Conservation (phyloP, 2,329 filamentous ascomycete species). For the Penicillium sp. region DNA sequence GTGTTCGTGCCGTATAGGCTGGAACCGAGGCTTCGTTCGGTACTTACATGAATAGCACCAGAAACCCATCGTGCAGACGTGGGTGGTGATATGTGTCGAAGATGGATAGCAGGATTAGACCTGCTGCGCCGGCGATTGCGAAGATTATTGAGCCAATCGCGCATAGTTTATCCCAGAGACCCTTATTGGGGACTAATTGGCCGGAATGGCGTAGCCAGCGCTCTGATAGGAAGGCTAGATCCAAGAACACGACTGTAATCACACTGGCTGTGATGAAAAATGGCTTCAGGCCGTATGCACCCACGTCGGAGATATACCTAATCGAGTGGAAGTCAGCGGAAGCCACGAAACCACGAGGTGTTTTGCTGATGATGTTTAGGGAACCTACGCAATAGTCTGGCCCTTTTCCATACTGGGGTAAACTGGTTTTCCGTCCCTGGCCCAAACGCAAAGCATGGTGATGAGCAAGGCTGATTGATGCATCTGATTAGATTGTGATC, state of each 20-base stretch:
- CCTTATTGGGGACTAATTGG: constrained; percentile 75
- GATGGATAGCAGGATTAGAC: constrained; percentile 81
- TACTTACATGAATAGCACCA: constrained; percentile 75
- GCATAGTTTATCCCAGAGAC: constrained; percentile 47
- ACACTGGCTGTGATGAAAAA: constrained; percentile 66
- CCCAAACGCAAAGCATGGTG: constrained; percentile 65
- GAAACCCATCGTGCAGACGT: constrained; percentile 73
- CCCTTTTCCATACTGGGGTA: constrained; percentile 58
- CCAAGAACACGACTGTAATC: constrained; percentile 77
- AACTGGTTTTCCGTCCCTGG: constrained; percentile 56
- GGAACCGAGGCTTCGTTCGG: background rate
- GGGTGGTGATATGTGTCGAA: constrained; percentile 80
- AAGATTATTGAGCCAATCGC: constrained; percentile 57
- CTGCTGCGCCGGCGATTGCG: constrained; percentile 75
- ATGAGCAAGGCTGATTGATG: constrained; percentile 61
- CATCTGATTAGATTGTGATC: constrained; percentile 21
- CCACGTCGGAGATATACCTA: constrained; percentile 61
- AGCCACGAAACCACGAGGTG: background rate
- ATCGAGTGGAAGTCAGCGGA: constrained; percentile 12
- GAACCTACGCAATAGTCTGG: constrained; percentile 61
- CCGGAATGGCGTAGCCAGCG: constrained; percentile 84
- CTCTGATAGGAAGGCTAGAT: constrained; percentile 79
- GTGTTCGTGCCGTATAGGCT: too few species aligned
- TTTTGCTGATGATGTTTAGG: background rate
- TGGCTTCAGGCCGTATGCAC: constrained; percentile 63